Conservation (phyloP, 495 filamentous ascomycete species). For the Penicillium angulare region DNA sequence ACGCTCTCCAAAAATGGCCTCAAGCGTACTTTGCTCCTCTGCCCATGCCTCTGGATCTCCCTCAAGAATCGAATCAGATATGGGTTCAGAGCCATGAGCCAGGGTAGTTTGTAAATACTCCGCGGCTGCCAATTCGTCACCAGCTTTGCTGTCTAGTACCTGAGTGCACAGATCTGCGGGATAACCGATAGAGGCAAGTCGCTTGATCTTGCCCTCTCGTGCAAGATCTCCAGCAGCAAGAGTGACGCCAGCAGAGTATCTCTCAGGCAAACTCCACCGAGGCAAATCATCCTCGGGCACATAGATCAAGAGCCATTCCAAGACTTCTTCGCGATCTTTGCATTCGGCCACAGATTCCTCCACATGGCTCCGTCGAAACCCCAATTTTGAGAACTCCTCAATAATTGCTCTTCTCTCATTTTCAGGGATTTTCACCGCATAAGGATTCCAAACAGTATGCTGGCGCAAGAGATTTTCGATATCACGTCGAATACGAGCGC, state of each 20-base stretch:
- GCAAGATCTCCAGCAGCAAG: constrained; percentile 77
- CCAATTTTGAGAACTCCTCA: constrained; percentile 70
- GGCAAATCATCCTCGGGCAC: constrained; percentile 96
- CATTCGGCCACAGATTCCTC: constrained; percentile 85
- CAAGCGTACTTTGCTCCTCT: constrained; percentile 76
- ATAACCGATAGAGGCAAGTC: constrained; percentile 81
- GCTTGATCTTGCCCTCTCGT: constrained; percentile 74
- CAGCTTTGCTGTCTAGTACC: constrained; percentile 60
- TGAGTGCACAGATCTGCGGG: constrained; percentile 77
- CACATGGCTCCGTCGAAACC: constrained; percentile 83
- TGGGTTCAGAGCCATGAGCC: constrained; percentile 29
- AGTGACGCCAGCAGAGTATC: constrained; percentile 82
- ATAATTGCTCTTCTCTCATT: constrained; percentile 58
- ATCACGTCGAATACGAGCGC: constrained; percentile 66
- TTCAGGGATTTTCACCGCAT: constrained; percentile 61
- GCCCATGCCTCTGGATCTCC: constrained; percentile 59
- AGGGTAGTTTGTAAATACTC: constrained; percentile 73
- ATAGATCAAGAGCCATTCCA: constrained; percentile 93
- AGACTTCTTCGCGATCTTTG: constrained; percentile 87
- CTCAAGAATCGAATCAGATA: constrained; percentile 15
- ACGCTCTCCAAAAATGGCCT: constrained; percentile 73
- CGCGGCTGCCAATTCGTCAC: constrained; percentile 77
- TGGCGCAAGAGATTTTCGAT: constrained; percentile 76
- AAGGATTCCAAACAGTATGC: constrained; percentile 82
- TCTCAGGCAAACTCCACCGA: constrained; percentile 83